Evolutionary conservation across 176 grass and related monocot genomes (phyloP).

Genomic region (Zea luxurians): DNA sequence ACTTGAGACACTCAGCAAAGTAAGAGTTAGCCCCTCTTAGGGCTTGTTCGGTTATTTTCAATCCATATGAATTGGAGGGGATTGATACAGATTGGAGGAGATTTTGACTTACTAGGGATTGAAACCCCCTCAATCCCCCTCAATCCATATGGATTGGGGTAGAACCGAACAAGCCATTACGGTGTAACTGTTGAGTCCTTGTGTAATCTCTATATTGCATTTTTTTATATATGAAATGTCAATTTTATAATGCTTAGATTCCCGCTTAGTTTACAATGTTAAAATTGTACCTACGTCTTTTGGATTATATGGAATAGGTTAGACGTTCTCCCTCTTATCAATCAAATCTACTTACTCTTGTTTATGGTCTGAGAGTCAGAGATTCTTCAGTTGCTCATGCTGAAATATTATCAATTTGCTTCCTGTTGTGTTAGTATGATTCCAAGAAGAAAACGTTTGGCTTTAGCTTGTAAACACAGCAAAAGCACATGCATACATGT

Average conservation of each 20-base stretch:
- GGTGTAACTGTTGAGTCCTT: slow-evolving; percentile 3
- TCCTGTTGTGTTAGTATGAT: not conserved
- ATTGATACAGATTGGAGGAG: no score
- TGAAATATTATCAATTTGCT: slow-evolving; percentile 12
- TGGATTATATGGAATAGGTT: not conserved
- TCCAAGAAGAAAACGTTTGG: not conserved
- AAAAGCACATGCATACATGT: slow-evolving; percentile 31
- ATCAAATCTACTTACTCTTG: slow-evolving; percentile 24
- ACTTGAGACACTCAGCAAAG: not conserved
- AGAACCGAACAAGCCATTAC: not conserved
- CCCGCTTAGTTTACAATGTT: not conserved
- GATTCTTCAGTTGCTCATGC: slow-evolving; percentile 32
- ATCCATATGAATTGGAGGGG: no score
- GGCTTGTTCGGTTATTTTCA: no score
- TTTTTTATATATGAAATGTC: not conserved
- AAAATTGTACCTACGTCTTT: not conserved
- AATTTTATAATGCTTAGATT: not conserved
- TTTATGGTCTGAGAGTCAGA: not conserved
- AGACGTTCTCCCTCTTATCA: not conserved
- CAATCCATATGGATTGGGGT: no score
- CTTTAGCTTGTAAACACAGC: not conserved
- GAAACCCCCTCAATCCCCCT: no score
- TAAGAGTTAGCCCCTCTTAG: slow-evolving; percentile 1
- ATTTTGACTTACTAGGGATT: no score
- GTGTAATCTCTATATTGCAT: not conserved